phyloP scores from a whole-genome alignment of 2,329 filamentous ascomycete genomes.

The Chalaropsis ovoidea region DNA sequence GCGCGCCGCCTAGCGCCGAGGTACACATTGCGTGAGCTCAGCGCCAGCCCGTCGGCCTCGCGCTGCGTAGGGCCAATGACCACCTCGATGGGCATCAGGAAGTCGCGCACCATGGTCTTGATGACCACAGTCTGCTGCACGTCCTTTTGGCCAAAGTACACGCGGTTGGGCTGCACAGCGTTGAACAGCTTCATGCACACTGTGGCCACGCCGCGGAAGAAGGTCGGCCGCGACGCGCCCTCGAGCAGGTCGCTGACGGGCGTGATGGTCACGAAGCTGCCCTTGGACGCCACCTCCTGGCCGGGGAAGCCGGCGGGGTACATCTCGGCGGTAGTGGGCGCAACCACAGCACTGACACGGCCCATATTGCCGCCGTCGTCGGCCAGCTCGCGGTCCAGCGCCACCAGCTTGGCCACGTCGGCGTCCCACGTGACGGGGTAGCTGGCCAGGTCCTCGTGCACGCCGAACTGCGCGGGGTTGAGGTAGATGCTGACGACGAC shows the following conservation, averaged over 20 bases:
- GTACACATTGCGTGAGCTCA: slow-evolving; percentile 92
- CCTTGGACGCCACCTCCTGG: slow-evolving; percentile 63
- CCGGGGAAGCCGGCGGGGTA: slow-evolving; percentile 71
- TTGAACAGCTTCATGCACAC: slow-evolving; percentile 73
- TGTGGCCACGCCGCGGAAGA: slow-evolving; percentile 92
- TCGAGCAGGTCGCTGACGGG: slow-evolving; percentile 74
- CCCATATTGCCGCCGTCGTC: slow-evolving; percentile 50
- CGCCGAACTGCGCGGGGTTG: slow-evolving; percentile 92
- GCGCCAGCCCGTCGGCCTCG: slow-evolving; percentile 70
- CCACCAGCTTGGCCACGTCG: slow-evolving; percentile 57
- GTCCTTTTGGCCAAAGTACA: slow-evolving; percentile 96
- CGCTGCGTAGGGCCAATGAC: slow-evolving; percentile 64
- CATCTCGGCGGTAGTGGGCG: slow-evolving; percentile 71
- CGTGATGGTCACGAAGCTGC: slow-evolving; percentile 85
- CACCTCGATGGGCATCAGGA: slow-evolving; percentile 67
- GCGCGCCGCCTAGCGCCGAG: slow-evolving; percentile 63
- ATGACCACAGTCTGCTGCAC: slow-evolving; percentile 92
- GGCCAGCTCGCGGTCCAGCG: slow-evolving; percentile 64
- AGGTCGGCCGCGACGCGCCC: slow-evolving; percentile 76
- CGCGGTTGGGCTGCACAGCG: slow-evolving; percentile 50
- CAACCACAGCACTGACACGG: slow-evolving; percentile 72
- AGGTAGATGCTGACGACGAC: slow-evolving; percentile 90
- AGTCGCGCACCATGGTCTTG: slow-evolving; percentile 75
- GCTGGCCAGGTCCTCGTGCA: slow-evolving; percentile 73
- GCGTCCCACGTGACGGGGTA: slow-evolving; percentile 85